Conservation (phyloP, 805 yeast genomes). For the Candida koratica region DNA sequence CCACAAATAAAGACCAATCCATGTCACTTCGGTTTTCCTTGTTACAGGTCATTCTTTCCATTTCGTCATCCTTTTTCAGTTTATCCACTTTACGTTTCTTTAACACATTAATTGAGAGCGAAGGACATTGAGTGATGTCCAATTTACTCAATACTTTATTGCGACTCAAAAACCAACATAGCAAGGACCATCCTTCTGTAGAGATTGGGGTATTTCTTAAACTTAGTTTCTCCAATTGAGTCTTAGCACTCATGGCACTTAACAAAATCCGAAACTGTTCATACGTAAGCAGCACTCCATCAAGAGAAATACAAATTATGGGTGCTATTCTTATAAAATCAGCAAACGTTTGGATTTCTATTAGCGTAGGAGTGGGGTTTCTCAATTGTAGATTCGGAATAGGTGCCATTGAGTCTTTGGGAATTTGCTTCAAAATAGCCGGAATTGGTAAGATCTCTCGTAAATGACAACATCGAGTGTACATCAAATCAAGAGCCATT, state of each 20-base stretch:
- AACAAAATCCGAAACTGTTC: constrained; percentile 77
- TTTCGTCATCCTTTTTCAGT: constrained; percentile 23
- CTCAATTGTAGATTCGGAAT: constrained; percentile 65
- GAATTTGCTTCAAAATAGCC: constrained; percentile 69
- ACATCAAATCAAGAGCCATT: constrained; percentile 65
- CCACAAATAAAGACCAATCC: constrained; percentile 79
- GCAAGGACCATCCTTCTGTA: constrained; percentile 67
- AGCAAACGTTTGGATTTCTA: constrained; percentile 82
- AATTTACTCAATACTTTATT: constrained; percentile 55
- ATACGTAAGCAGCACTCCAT: constrained; percentile 68
- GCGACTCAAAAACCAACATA: constrained; percentile 70
- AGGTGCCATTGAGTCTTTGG: constrained; percentile 73
- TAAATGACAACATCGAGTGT: constrained; percentile 89
- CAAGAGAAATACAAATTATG: constrained; percentile 67
- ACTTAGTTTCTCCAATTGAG: constrained; percentile 65
- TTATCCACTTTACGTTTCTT: constrained; percentile 27
- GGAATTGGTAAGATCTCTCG: constrained; percentile 90
- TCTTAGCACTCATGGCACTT: constrained; percentile 63
- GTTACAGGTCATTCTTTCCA: constrained; percentile 44
- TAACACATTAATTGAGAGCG: constrained; percentile 42
- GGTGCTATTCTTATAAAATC: constrained; percentile 88
- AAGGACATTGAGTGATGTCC: constrained; percentile 69
- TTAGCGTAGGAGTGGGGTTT: constrained; percentile 86
- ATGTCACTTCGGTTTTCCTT: constrained; percentile 60
- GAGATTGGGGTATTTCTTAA: constrained; percentile 75